phyloP scores from a whole-genome alignment of 2,329 filamentous ascomycete genomes.

The Biscogniauxia marginata region DNA sequence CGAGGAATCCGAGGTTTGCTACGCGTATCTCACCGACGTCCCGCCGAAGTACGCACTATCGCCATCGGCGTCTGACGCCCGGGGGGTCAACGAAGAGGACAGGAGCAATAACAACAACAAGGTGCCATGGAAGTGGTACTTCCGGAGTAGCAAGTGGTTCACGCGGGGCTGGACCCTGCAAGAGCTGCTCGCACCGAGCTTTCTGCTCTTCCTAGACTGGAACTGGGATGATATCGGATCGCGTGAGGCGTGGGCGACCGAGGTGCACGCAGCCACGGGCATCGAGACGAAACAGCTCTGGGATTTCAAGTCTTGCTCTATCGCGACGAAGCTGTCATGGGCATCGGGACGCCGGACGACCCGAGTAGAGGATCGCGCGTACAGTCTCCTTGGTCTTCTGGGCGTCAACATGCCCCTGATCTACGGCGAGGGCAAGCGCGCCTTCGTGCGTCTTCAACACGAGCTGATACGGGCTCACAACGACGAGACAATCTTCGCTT shows the following conservation, averaged over 20 bases:
- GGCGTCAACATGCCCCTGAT: slow-evolving; percentile 9
- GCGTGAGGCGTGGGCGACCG: not conserved
- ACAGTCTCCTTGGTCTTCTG: slow-evolving; percentile 8
- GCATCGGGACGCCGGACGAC: slow-evolving; percentile 3
- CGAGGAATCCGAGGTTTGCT: slow-evolving; percentile 6
- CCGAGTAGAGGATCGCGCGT: slow-evolving; percentile 10
- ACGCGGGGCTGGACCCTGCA: not conserved
- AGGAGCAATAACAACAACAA: not conserved
- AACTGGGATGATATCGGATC: not conserved
- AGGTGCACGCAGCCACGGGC: not conserved
- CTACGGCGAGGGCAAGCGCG: slow-evolving; percentile 6
- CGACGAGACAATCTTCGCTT: slow-evolving; percentile 10
- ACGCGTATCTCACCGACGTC: slow-evolving; percentile 6
- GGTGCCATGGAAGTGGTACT: not conserved
- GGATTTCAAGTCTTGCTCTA: not conserved
- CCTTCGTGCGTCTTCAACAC: slow-evolving; percentile 24
- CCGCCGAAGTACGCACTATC: not conserved
- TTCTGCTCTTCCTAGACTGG: not conserved
- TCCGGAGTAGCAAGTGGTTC: slow-evolving; percentile 3
- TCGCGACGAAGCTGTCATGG: slow-evolving; percentile 3
- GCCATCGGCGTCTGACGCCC: not conserved
- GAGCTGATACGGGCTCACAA: slow-evolving; percentile 18
- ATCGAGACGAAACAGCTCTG: not conserved
- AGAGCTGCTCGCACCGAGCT: not conserved
- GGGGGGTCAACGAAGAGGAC: not conserved